Evolutionary conservation across 805 yeast species (phyloP).

Genomic region (Tetrapisispora iriomotensis): DNA sequence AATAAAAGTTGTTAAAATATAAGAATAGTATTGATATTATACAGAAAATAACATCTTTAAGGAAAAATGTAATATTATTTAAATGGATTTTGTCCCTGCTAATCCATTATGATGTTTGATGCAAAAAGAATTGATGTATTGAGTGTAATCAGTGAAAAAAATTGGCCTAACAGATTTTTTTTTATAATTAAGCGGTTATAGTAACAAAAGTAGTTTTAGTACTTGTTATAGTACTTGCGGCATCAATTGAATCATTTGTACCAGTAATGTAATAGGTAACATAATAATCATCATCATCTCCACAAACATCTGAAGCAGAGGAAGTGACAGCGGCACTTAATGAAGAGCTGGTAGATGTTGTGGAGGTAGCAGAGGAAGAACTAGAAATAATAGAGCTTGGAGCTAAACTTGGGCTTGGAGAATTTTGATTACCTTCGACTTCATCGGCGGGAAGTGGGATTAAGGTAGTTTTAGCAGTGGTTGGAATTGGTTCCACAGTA

Average conservation of each 20-base stretch:
- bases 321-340: slow-evolving; percentile 3
- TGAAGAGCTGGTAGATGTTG: slow-evolving; percentile 6
- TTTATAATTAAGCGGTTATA: slow-evolving; percentile 4
- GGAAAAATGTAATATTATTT: no score
- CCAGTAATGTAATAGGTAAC: slow-evolving; percentile 25
- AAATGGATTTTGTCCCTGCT: no score
- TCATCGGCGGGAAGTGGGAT: neutral
- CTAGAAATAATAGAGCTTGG: slow-evolving; percentile 2
- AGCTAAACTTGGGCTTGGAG: slow-evolving; percentile 4
- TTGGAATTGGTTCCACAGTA: neutral
- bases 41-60: no score
- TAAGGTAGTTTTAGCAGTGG: neutral
- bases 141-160: neutral
- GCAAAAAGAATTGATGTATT: no score
- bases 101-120: no score
- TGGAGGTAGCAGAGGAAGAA: slow-evolving; percentile 7
- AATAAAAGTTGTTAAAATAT: no score
- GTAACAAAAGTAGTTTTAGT: slow-evolving; percentile 22
- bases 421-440: neutral
- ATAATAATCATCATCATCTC: slow-evolving; percentile 22
- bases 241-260: slow-evolving; percentile 24
- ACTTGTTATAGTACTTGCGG: slow-evolving; percentile 28
- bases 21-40: no score
- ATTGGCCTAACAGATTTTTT: neutral
- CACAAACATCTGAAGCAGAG: slow-evolving; percentile 14